Conservation (phyloP, 2,329 filamentous ascomycete genomes). For the Colletotrichum karsti region DNA sequence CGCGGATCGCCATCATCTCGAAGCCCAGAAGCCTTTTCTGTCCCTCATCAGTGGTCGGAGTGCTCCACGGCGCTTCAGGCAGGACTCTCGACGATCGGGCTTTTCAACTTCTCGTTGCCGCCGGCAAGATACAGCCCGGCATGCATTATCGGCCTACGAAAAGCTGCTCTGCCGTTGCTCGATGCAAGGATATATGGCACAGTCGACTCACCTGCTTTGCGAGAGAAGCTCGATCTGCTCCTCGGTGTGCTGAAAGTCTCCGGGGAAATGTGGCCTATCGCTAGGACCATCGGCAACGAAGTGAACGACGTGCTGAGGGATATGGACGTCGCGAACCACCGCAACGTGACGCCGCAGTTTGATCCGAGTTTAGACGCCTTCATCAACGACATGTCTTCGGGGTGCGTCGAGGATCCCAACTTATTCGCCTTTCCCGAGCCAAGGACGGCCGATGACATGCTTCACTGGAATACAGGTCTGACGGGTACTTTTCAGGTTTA, state of each 20-base stretch:
- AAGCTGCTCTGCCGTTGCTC: slow-evolving; percentile 39
- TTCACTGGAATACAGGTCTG: slow-evolving; percentile 13
- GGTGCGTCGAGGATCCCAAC: background rate
- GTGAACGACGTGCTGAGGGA: slow-evolving; percentile 13
- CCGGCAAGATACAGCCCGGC: slow-evolving; percentile 37
- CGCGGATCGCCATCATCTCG: background rate
- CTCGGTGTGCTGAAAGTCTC: slow-evolving; percentile 39
- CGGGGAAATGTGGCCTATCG: slow-evolving; percentile 43
- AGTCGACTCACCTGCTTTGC: slow-evolving; percentile 38
- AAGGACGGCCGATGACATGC: slow-evolving; percentile 3
- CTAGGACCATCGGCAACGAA: slow-evolving; percentile 34
- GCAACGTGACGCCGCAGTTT: background rate
- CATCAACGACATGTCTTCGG: slow-evolving; percentile 7
- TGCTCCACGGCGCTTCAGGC: slow-evolving; percentile 36
- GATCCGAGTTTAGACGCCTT: slow-evolving; percentile 6
- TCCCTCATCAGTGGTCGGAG: slow-evolving; percentile 7
- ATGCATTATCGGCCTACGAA: slow-evolving; percentile 33
- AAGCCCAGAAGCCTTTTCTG: background rate
- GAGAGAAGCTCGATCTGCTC: slow-evolving; percentile 41
- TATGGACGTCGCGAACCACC: background rate
- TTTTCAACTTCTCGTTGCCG: slow-evolving; percentile 40
- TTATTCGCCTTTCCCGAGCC: slow-evolving; percentile 8
- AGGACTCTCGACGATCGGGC: slow-evolving; percentile 38
- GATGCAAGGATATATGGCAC: slow-evolving; percentile 43
- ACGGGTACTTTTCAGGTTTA: background rate